These are phyloP conservation scores for Aspergillus nidulans DNA, from an alignment of 495 filamentous ascomycete species.

Conservation along the genomic window DNA sequence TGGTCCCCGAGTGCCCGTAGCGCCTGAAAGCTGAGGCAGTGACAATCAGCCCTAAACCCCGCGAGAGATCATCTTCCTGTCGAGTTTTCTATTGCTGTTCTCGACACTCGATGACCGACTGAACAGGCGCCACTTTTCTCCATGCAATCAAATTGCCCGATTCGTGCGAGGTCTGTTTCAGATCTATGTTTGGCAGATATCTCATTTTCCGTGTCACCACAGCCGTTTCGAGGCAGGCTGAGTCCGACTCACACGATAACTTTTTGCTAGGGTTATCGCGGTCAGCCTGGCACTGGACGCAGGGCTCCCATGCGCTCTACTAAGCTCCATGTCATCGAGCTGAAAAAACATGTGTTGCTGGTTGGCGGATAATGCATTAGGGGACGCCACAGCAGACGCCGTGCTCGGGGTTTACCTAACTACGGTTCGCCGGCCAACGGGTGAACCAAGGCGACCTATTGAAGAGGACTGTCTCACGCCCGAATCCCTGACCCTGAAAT, in stretches of 20 bases:
- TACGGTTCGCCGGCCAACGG: neutral
- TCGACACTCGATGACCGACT: neutral
- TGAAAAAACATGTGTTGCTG: neutral
- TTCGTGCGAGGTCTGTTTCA: neutral
- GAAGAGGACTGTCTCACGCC: neutral
- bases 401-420: constrained; percentile 4
- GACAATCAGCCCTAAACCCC: neutral
- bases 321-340: neutral
- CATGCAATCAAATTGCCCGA: neutral
- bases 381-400: neutral
- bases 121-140: neutral
- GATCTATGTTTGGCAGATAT: neutral
- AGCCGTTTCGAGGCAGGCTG: constrained; percentile 3
- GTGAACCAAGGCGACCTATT: neutral
- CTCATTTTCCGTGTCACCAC: neutral
- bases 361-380: neutral
- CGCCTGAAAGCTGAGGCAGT: neutral
- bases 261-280: neutral
- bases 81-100: neutral
- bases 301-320: neutral
- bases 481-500: neutral
- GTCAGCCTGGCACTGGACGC: neutral
- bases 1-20: constrained; percentile 1
- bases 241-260: constrained; percentile 3
- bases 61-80: neutral